Conservation (phyloP, 768 basidiomycete species). For the Melanogaster broomeanus region DNA sequence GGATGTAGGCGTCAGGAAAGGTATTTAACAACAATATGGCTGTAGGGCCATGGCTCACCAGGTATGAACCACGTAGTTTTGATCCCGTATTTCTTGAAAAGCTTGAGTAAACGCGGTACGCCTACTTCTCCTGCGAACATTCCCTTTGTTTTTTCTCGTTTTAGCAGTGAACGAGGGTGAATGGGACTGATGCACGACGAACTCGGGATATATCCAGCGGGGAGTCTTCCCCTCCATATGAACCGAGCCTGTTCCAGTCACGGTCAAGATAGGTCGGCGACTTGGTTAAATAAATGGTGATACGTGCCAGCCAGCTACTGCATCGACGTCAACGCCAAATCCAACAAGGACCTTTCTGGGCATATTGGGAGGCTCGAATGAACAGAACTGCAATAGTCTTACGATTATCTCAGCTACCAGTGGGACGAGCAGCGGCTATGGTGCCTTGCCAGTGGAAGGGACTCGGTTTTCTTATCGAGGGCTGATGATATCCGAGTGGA, state of each 20-base stretch:
- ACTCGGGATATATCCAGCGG: constrained; percentile 71
- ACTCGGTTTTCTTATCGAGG: no score
- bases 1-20: neutral
- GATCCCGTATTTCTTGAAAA: constrained; percentile 66
- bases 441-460: no score
- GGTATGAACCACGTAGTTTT: constrained; percentile 76
- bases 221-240: constrained; percentile 73
- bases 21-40: no score
- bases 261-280: no score
- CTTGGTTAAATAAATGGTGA: no score
- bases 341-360: constrained; percentile 52
- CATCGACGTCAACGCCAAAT: constrained; percentile 73
- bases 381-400: neutral
- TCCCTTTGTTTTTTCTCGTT: constrained; percentile 39
- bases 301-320: constrained; percentile 75
- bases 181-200: neutral
- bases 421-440: neutral
- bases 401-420: neutral
- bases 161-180: neutral
- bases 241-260: constrained; percentile 77
- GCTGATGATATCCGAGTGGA: no score
- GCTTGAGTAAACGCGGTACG: constrained; percentile 59
- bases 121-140: constrained; percentile 75
- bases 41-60: constrained; percentile 33
- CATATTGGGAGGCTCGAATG: constrained; percentile 32